Evolutionary conservation across 78 protist genomes (phyloP).

Genomic region (Anaeramoeba flamelloides): DNA sequence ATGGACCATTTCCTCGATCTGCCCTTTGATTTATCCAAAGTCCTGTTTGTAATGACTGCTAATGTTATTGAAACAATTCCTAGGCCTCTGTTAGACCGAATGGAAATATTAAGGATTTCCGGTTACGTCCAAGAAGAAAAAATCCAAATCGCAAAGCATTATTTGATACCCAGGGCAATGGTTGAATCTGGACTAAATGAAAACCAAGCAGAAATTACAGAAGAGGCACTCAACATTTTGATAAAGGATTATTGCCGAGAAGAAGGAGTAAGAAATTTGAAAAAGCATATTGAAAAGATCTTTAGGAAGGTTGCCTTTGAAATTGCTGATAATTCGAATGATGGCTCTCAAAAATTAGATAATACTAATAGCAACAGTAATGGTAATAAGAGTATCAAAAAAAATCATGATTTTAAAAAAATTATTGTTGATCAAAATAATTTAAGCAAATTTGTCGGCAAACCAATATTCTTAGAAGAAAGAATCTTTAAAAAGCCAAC

Average conservation of each 20-base stretch:
- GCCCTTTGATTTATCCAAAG: neutral
- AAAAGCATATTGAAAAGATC: slow-evolving; percentile 59
- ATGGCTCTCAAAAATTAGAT: too few relatives aligned
- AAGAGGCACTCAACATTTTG: slow-evolving; percentile 29
- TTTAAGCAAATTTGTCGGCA: slow-evolving; percentile 50
- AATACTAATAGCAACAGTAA: too few relatives aligned
- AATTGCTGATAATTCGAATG: too few relatives aligned
- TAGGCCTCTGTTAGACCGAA: neutral
- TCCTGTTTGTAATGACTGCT: neutral
- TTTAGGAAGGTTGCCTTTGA: slow-evolving; percentile 62
- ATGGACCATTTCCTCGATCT: neutral
- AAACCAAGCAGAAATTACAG: neutral
- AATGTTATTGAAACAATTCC: neutral
- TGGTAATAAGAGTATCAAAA: too few relatives aligned
- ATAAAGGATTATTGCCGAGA: slow-evolving; percentile 69
- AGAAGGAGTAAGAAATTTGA: slow-evolving; percentile 66
- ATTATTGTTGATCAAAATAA: slow-evolving; percentile 24
- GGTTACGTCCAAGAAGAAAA: slow-evolving; percentile 53
- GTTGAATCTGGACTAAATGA: neutral
- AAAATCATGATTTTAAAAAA: too few relatives aligned
- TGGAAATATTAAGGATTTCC: neutral
- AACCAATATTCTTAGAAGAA: slow-evolving; percentile 28
- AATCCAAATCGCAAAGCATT: slow-evolving; percentile 51
- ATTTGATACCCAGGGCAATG: slow-evolving; percentile 24
- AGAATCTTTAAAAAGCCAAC: slow-evolving; percentile 32